Conservation (phyloP, 2,329 filamentous ascomycete species). For the Diaporthe vexans region DNA sequence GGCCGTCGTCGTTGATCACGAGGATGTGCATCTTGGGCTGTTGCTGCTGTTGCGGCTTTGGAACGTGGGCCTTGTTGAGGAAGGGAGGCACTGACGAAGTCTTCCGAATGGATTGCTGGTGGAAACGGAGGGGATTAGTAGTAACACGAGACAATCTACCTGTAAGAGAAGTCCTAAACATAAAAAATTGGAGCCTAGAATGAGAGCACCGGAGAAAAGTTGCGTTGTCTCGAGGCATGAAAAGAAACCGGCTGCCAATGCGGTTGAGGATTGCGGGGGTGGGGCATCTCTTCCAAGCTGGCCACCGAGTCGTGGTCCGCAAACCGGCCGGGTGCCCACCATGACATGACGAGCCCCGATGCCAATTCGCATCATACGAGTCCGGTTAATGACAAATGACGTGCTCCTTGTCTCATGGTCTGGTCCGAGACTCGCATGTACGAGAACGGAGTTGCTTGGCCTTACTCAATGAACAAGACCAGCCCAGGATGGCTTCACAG, state of each 20-base stretch:
- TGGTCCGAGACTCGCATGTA: background rate
- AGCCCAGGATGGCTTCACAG: background rate
- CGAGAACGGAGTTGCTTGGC: background rate
- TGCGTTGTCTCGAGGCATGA: background rate
- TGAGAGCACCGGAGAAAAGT: background rate
- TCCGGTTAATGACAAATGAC: slow-evolving; percentile 2
- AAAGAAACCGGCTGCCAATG: background rate
- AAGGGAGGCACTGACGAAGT: background rate
- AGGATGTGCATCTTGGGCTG: slow-evolving; percentile 70
- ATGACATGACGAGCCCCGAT: slow-evolving; percentile 8
- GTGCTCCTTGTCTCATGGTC: slow-evolving; percentile 1
- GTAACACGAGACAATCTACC: background rate
- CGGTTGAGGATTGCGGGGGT: slow-evolving; percentile 29
- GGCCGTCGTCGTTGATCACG: slow-evolving; percentile 85
- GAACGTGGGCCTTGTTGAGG: background rate
- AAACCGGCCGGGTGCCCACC: slow-evolving; percentile 15
- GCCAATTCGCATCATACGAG: slow-evolving; percentile 25
- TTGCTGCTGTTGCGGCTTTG: background rate
- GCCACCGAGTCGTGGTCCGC: slow-evolving; percentile 23
- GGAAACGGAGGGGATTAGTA: background rate
- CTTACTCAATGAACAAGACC: background rate
- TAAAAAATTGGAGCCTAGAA: background rate
- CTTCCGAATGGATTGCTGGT: background rate
- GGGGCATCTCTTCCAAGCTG: slow-evolving; percentile 21
- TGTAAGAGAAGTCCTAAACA: background rate